Evolutionary conservation across 768 basidiomycete species (phyloP).

Genomic region (Kwoniella dendrophila): DNA sequence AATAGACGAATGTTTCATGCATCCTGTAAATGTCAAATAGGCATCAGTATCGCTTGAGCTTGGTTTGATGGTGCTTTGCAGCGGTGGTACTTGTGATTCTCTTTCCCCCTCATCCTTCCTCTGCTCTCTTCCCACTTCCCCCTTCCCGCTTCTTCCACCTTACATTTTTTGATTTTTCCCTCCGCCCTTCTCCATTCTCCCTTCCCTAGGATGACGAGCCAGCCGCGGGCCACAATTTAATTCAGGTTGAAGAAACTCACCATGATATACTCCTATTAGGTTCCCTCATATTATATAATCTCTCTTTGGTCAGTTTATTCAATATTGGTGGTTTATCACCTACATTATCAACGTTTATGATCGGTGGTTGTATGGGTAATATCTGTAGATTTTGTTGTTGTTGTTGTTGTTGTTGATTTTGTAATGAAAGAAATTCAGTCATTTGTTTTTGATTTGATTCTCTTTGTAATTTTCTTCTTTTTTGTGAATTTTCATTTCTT

Average conservation of each 20-base stretch:
- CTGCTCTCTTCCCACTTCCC: too few relatives aligned
- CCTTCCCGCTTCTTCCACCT: too few relatives aligned
- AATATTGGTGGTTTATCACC: constrained; percentile 40
- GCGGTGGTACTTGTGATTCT: too few relatives aligned
- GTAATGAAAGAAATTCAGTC: too few relatives aligned
- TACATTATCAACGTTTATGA: constrained; percentile 19
- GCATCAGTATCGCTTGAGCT: neutral
- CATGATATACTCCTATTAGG: constrained; percentile 48
- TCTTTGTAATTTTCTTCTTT: constrained; percentile 30
- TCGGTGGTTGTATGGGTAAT: too few relatives aligned
- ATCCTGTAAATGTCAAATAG: constrained; percentile 67
- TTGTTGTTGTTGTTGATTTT: too few relatives aligned
- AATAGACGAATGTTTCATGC: constrained; percentile 79
- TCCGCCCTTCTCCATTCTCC: neutral
- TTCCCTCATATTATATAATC: constrained; percentile 44
- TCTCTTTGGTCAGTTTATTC: constrained; percentile 16
- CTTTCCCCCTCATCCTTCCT: too few relatives aligned
- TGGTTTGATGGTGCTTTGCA: neutral
- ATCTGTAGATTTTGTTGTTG: too few relatives aligned
- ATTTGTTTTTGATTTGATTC: constrained; percentile 34
- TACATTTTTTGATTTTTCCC: neutral
- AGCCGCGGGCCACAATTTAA: too few relatives aligned
- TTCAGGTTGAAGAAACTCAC: too few relatives aligned
- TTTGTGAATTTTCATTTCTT: constrained; percentile 29
- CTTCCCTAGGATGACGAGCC: neutral